These are phyloP conservation scores for Ceratorhiza oryzae-sativae DNA, from an alignment of 1,284 basidiomycete species.

Conservation along the genomic window DNA sequence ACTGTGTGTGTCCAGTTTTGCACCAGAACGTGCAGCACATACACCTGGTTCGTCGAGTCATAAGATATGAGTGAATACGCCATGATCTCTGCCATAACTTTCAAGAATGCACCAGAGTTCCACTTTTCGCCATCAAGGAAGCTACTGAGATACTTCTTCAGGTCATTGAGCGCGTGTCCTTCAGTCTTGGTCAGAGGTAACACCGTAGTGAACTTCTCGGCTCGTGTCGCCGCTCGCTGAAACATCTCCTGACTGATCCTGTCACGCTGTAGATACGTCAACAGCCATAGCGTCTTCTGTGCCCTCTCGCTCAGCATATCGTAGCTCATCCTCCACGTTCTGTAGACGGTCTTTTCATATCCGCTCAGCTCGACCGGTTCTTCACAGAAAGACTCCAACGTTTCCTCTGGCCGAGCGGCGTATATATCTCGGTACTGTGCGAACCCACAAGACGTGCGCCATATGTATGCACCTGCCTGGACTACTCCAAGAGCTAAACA, in stretches of 20 bases:
- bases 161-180: neutral
- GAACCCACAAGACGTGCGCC: neutral
- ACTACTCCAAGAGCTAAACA: slow-evolving; percentile 16
- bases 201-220: neutral
- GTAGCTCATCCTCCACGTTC: slow-evolving; percentile 14
- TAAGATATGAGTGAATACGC: slow-evolving; percentile 8
- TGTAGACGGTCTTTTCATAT: slow-evolving; percentile 22
- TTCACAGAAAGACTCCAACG: neutral
- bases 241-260: neutral
- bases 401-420: neutral
- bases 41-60: neutral
- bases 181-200: neutral
- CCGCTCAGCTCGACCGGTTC: neutral
- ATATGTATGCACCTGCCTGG: slow-evolving; percentile 30
- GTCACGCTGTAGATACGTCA: slow-evolving; percentile 13
- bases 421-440: neutral
- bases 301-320: neutral
- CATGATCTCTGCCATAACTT: neutral
- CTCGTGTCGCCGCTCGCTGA: neutral
- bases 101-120: neutral
- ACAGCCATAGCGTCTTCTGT: neutral
- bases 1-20: neutral
- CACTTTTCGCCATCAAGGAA: neutral
- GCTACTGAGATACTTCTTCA: neutral
- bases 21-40: slow-evolving; percentile 10